Conservation (phyloP, 257 asterid species). For the Ilex aquifolium region DNA sequence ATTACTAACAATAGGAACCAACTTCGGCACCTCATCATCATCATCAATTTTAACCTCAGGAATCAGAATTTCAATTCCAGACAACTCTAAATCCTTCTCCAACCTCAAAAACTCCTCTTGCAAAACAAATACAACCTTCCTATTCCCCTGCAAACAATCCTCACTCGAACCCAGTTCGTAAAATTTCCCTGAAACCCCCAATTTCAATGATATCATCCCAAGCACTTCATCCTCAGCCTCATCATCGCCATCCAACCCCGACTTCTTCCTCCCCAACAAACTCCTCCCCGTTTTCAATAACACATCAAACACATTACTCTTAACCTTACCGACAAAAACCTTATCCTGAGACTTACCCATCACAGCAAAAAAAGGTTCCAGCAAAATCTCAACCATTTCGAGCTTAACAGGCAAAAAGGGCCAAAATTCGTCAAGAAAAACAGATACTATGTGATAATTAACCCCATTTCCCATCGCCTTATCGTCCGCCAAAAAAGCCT, state of each 20-base stretch:
- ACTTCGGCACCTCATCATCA: constrained; percentile 57
- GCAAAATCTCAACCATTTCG: constrained; percentile 52
- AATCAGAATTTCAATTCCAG: constrained; percentile 45
- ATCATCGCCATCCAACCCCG: constrained; percentile 36
- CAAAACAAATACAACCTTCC: constrained; percentile 68
- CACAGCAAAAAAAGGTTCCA: constrained; percentile 59
- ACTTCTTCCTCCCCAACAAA: constrained; percentile 40
- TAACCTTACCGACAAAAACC: constrained; percentile 77
- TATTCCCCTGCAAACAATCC: constrained; percentile 73
- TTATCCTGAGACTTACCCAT: constrained; percentile 49
- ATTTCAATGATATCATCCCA: constrained; percentile 64
- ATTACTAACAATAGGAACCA: constrained; percentile 47
- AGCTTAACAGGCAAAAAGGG: constrained; percentile 45
- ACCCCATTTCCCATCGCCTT: constrained; percentile 79
- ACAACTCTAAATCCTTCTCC: constrained; percentile 62
- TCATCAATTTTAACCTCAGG: constrained; percentile 21
- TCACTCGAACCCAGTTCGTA: constrained; percentile 59
- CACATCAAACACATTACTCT: constrained; percentile 64
- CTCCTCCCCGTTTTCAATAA: constrained; percentile 46
- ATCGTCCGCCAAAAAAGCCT: constrained; percentile 66
- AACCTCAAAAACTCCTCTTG: constrained; percentile 69
- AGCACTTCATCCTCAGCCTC: constrained; percentile 40
- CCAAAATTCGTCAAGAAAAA: constrained; percentile 75
- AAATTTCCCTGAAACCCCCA: constrained; percentile 51
- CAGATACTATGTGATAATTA: constrained; percentile 73